Evolutionary conservation across 345 rosid species (phyloP).

Genomic region (Pugionium dolabratum): DNA sequence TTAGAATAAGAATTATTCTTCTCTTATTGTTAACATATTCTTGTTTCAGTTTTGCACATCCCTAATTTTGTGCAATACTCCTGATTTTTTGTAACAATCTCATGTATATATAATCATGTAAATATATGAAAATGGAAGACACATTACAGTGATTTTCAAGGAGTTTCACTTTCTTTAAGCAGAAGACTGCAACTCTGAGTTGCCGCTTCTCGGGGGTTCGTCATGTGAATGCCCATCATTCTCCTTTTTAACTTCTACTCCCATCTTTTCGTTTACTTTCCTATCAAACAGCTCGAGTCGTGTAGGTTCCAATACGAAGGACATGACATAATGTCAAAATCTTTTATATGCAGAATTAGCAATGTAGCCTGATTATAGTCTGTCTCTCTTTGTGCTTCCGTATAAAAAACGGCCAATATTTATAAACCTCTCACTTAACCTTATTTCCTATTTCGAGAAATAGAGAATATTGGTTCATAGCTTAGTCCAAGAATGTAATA

Average conservation of each 20-base stretch:
- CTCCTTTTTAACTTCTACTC: neutral
- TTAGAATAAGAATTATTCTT: no score
- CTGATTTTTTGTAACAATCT: no score
- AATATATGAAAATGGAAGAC: no score
- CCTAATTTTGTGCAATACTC: no score
- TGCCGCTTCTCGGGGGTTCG: conserved; percentile 60
- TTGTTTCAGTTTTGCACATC: no score
- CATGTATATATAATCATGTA: no score
- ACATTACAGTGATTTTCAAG: no score
- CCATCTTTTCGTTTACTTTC: neutral
- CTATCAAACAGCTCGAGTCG: neutral
- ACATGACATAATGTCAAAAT: neutral
- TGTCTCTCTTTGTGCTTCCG: neutral
- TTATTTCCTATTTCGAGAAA: neutral
- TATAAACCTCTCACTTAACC: neutral
- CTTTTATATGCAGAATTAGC: neutral
- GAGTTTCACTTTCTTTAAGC: conserved; percentile 82
- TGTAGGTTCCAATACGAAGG: conserved; percentile 9
- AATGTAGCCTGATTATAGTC: neutral
- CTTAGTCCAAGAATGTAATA: conserved; percentile 6
- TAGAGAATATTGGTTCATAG: conserved; percentile 2
- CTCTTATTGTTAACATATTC: no score
- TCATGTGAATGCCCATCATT: conserved; percentile 53
- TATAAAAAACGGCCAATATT: neutral
- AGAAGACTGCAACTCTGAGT: conserved; percentile 48